Conservation (phyloP, 371 early-diverging fungal species). For the Circinella umbellata region DNA sequence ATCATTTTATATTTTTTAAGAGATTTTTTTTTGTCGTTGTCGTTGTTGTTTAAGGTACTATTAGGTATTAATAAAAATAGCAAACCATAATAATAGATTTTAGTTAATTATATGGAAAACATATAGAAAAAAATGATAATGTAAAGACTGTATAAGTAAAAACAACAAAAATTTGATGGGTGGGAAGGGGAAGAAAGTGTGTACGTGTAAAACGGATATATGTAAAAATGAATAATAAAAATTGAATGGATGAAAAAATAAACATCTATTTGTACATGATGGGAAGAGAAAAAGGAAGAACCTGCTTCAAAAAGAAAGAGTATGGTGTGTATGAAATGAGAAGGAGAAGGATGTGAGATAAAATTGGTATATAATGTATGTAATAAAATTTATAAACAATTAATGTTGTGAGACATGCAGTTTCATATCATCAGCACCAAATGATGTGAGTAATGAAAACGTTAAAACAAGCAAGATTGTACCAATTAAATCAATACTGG, state of each 20-base stretch:
- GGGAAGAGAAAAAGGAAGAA: not conserved
- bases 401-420: slow-evolving; percentile 1
- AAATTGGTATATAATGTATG: not conserved
- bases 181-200: too few relatives aligned
- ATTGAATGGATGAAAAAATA: not conserved
- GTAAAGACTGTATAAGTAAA: too few relatives aligned
- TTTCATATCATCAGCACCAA: slow-evolving; percentile 41
- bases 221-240: not conserved
- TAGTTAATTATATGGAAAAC: too few relatives aligned
- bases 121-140: too few relatives aligned
- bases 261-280: not conserved
- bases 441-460: slow-evolving; percentile 39
- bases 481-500: slow-evolving; percentile 61
- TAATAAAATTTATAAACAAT: not conserved
- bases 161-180: too few relatives aligned
- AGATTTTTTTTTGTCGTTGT: too few relatives aligned
- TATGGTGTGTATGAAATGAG: not conserved
- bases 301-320: slow-evolving; percentile 1
- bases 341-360: not conserved
- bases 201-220: too few relatives aligned
- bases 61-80: too few relatives aligned
- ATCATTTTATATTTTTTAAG: too few relatives aligned
- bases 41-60: too few relatives aligned
- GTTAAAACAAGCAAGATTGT: slow-evolving; percentile 55
- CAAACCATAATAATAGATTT: too few relatives aligned